Conservation (phyloP, 2,329 filamentous ascomycete genomes). For the Emergomyces africanus region DNA sequence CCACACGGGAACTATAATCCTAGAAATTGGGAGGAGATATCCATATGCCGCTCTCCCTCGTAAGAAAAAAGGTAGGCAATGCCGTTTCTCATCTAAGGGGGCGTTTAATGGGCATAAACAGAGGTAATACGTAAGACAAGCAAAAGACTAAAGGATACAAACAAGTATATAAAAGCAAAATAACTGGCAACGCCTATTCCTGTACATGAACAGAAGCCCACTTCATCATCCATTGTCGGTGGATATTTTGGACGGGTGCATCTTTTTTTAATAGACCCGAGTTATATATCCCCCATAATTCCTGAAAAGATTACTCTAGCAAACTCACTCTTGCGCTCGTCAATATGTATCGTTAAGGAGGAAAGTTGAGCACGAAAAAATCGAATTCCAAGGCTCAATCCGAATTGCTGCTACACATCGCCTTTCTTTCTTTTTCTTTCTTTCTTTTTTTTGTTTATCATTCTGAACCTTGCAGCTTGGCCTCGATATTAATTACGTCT, state of each 20-base stretch:
- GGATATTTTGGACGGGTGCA: background rate
- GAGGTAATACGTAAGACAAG: background rate
- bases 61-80: background rate
- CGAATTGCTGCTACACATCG: background rate
- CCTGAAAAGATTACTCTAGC: background rate
- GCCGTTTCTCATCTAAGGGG: background rate
- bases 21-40: background rate
- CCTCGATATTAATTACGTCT: constrained; percentile 70
- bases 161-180: background rate
- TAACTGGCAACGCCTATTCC: background rate
- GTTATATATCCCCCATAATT: background rate
- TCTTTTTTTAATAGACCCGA: background rate
- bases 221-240: background rate
- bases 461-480: constrained; percentile 38
- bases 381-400: background rate
- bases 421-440: no score
- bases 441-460: constrained; percentile 11
- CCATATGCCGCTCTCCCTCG: background rate
- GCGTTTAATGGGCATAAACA: background rate
- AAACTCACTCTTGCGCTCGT: background rate
- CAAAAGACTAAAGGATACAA: background rate
- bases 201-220: background rate
- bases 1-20: background rate
- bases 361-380: background rate
- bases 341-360: background rate